Percentiles rank a stretch among this genome's conserved stretches.
Conservation (phyloP, 2,329 filamentous ascomycete genomes). For the Aspergillus sp. region DNA sequence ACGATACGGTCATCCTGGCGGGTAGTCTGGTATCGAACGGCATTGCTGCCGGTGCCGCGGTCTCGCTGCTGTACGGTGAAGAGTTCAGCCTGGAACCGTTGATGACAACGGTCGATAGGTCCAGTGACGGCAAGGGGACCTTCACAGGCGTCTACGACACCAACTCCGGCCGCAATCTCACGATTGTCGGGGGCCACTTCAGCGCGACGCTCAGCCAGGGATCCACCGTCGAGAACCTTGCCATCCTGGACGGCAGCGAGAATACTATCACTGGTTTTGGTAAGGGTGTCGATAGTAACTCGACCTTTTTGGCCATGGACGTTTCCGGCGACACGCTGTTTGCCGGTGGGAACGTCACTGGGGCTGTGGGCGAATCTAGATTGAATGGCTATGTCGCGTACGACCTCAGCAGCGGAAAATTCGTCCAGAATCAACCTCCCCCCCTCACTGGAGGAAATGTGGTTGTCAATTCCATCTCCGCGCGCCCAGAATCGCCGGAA, state of each 20-base stretch:
- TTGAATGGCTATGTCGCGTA: constrained; percentile 73
- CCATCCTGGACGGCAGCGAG: constrained; percentile 70
- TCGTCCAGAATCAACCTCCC: constrained; percentile 60
- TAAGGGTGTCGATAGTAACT: constrained; percentile 55
- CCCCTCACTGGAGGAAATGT: constrained; percentile 60
- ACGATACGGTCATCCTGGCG: constrained; percentile 58
- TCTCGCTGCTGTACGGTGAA: constrained; percentile 45
- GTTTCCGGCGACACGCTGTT: constrained; percentile 61
- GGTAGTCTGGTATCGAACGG: constrained; percentile 73
- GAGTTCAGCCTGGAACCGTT: constrained; percentile 31
- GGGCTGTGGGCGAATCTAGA: constrained; percentile 50
- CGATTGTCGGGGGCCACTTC: constrained; percentile 82
- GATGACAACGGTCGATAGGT: constrained; percentile 41
- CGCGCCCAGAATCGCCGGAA: constrained; percentile 59
- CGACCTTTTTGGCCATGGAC: constrained; percentile 64
- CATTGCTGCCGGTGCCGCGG: constrained; percentile 63
- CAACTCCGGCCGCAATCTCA: constrained; percentile 62
- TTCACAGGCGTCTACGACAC: constrained; percentile 70
- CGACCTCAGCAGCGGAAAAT: constrained; percentile 57
- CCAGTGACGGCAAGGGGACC: constrained; percentile 32
- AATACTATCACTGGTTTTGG: constrained; percentile 60
- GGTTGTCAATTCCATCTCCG: constrained; percentile 66
- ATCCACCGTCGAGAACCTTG: constrained; percentile 65
- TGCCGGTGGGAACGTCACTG: constrained; percentile 71
- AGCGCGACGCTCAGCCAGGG: constrained; percentile 59